phyloP scores from a whole-genome alignment of 2,329 filamentous ascomycete species.

The Botrytis squamosa region DNA sequence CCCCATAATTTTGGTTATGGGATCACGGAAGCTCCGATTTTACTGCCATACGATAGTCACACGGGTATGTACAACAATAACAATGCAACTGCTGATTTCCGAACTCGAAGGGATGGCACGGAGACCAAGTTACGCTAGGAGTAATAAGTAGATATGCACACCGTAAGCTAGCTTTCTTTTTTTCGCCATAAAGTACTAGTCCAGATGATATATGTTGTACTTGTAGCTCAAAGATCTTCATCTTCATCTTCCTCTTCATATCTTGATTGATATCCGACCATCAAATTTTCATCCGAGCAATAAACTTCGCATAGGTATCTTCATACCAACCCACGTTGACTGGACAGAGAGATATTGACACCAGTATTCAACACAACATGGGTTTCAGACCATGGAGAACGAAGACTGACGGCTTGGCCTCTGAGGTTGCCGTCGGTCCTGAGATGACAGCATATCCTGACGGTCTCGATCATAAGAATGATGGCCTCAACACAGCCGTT shows the following conservation, averaged over 20 bases:
- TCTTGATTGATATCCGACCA: not conserved
- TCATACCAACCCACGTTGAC: not conserved
- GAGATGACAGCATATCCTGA: constrained; percentile 2
- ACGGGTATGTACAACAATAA: not conserved
- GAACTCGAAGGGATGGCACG: not conserved
- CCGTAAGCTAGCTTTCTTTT: not conserved
- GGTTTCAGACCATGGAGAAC: constrained; percentile 5
- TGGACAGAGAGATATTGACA: not conserved
- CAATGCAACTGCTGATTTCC: constrained; percentile 2
- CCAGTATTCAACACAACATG: not conserved
- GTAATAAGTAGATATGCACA: not conserved
- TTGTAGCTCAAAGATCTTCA: not conserved
- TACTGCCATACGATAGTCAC: not conserved
- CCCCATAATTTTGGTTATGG: not conserved
- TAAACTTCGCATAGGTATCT: not conserved
- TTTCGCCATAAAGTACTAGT: not conserved
- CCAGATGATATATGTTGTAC: not conserved
- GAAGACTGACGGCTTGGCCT: constrained; percentile 7
- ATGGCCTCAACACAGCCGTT: not conserved
- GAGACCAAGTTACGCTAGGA: not conserved
- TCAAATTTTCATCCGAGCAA: not conserved
- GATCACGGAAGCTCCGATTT: constrained; percentile 2
- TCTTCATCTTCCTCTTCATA: not conserved
- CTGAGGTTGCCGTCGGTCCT: constrained; percentile 7
- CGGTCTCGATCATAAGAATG: constrained; percentile 11